phyloP scores from a whole-genome alignment of 768 basidiomycete genomes.

The Crassisporium funariophilum region DNA sequence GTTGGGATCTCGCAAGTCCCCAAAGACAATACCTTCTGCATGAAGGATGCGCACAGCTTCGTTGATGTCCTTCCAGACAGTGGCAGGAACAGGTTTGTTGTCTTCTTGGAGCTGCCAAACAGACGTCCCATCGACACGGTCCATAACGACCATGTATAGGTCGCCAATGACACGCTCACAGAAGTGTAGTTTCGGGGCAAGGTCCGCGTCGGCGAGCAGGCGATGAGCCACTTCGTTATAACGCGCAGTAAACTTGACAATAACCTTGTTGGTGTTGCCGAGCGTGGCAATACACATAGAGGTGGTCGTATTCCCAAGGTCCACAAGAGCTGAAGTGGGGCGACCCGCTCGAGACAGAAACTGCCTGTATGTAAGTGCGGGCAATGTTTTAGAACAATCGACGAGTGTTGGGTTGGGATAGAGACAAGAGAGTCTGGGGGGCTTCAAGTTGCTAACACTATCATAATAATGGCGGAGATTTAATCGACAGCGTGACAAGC shows the following conservation, averaged over 20 bases:
- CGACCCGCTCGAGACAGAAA: conserved; percentile 16
- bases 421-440: conserved; percentile 13
- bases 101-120: conserved; percentile 18
- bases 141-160: conserved; percentile 23
- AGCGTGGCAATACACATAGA: conserved; percentile 18
- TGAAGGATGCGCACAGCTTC: conserved; percentile 18
- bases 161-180: conserved; percentile 17
- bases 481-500: conserved; percentile 10
- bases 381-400: conserved; percentile 12
- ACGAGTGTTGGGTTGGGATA: conserved; percentile 14
- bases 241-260: conserved; percentile 21
- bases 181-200: conserved; percentile 22
- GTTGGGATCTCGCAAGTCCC: conserved; percentile 30
- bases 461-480: conserved; percentile 14
- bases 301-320: conserved; percentile 17
- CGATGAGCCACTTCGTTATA: conserved; percentile 15
- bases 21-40: conserved; percentile 25
- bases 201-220: conserved; percentile 11
- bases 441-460: conserved; percentile 5
- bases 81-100: conserved; percentile 24
- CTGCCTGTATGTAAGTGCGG: conserved; percentile 15
- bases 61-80: conserved; percentile 12
- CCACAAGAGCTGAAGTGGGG: conserved; percentile 10
- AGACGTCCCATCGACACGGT: conserved; percentile 16
- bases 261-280: conserved; percentile 14